Percentiles rank a stretch among this genome's conserved stretches.
Conservation (phyloP, 345 rosid species). For the sweet orange (Citrus sinensis) region DNA sequence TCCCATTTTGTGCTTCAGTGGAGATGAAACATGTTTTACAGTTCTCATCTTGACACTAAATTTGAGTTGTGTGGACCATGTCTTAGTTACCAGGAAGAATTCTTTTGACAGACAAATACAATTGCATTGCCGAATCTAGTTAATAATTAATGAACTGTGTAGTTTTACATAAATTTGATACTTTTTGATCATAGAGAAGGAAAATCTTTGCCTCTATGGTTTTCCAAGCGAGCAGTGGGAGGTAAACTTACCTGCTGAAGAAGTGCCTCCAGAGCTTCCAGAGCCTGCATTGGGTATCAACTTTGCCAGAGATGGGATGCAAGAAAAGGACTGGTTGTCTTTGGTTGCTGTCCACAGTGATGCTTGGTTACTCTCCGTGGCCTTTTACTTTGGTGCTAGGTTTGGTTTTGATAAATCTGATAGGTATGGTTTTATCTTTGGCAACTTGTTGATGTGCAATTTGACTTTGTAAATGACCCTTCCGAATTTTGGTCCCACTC, state of each 20-base stretch:
- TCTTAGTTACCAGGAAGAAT: not conserved
- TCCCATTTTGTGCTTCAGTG: not conserved
- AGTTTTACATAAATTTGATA: not conserved
- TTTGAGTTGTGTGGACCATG: not conserved
- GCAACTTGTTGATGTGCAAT: not conserved
- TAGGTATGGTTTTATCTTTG: conserved; percentile 33
- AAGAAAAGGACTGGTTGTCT: conserved; percentile 59
- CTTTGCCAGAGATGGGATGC: conserved; percentile 67
- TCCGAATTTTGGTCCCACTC: not conserved
- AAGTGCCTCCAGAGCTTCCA: conserved; percentile 64
- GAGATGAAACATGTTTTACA: not conserved
- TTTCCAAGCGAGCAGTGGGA: conserved; percentile 60
- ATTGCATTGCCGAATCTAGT: not conserved
- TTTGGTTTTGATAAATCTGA: conserved; percentile 54
- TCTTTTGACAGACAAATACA: not conserved
- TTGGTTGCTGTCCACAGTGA: conserved; percentile 60
- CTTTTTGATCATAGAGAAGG: conserved; percentile 36
- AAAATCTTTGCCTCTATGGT: conserved; percentile 55
- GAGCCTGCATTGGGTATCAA: conserved; percentile 62
- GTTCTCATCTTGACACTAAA: not conserved
- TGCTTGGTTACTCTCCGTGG: conserved; percentile 58
- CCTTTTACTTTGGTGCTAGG: conserved; percentile 56
- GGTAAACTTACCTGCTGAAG: conserved; percentile 63
- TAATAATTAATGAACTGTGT: not conserved
- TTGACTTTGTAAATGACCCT: conserved; percentile 3